Evolutionary conservation across 768 basidiomycete genomes (phyloP), one percentile per base, ranked within the genome.

Genomic region (Mycena capillaripes): DNA sequence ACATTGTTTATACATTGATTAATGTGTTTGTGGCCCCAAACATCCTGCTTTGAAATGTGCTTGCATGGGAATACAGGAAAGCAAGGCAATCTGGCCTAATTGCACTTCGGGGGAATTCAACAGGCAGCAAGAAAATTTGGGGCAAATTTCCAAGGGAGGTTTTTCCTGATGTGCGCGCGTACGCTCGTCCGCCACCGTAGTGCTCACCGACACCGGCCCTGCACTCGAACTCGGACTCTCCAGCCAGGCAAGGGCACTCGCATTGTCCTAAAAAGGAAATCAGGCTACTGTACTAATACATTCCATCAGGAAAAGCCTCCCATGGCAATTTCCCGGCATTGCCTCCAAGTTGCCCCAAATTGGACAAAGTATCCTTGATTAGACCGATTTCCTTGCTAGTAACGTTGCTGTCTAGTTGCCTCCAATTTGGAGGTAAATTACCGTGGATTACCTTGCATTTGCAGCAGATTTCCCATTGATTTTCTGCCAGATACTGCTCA

Each of bases 221-320:
- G 48, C 48, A 50, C n/a, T 50, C 27, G 25, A 2, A 11, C n/a
- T 34, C 36, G 21, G 38, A 16, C 16, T 56, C 9, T 3, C 32
- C 21, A 34, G 8, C n/a, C n/a, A 4, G 19, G n/a, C 12, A 30
- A 30, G 7, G 53, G 32, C 6, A 56, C n/a, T 12, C 0, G 59
- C 59, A 16, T 12, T 29, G 59, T 61, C 40, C 59, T 61, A 61
- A 61, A 60, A 44, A 60, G 59, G 59, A 44, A 61, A 46, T 59
- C 19, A 17, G 23, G 40, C 40, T 17, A n/a, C n/a, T n/a, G n/a
- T n/a, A n/a, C n/a, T n/a, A n/a, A n/a, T n/a, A n/a, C n/a, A n/a
- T n/a, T 36, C 9, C 57, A 60, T 60, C 59, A 60, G 59, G 59
- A 44, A 60, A 60, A 60, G 23, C 59, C 59, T 60, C 59, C 59